phyloP scores from a whole-genome alignment of 305 asterid genomes.

The Plantago coronopus region DNA sequence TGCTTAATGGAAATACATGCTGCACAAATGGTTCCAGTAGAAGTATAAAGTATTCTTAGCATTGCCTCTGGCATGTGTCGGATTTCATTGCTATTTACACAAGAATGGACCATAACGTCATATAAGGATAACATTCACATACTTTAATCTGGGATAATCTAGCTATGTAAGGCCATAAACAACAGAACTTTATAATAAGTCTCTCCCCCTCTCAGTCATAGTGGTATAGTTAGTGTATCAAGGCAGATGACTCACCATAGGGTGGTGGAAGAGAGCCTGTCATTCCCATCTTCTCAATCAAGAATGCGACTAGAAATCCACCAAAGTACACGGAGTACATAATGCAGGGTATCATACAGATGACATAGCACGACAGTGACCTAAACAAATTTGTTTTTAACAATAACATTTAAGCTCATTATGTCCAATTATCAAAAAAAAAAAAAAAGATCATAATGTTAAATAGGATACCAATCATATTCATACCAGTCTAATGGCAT shows the following conservation, averaged over 20 bases:
- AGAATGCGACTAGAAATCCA: conserved; percentile 69
- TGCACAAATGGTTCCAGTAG: background rate
- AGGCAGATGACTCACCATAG: conserved; percentile 61
- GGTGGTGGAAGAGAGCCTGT: conserved; percentile 91
- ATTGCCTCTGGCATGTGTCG: background rate
- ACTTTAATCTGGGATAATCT: background rate
- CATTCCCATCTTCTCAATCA: conserved; percentile 98
- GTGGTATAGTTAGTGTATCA: conserved; percentile 16
- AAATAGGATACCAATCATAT: background rate
- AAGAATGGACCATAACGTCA: background rate
- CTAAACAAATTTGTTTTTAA: conserved; percentile 41
- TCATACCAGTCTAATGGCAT: background rate
- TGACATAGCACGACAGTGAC: conserved; percentile 72
- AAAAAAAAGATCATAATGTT: background rate
- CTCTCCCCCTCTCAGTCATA: conserved; percentile 16
- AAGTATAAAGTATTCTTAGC: background rate
- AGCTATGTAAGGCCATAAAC: conserved; percentile 6
- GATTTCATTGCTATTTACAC: background rate
- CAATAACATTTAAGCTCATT: background rate
- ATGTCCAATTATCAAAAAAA: no score
- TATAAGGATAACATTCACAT: background rate
- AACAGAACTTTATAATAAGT: conserved; percentile 15
- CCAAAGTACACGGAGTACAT: conserved; percentile 78
- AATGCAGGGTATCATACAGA: conserved; percentile 71
- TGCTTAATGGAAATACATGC: conserved; percentile 4